Base-by-base conservation (phyloP, 306 rosid genomes). In the Prunus mume region DNA sequence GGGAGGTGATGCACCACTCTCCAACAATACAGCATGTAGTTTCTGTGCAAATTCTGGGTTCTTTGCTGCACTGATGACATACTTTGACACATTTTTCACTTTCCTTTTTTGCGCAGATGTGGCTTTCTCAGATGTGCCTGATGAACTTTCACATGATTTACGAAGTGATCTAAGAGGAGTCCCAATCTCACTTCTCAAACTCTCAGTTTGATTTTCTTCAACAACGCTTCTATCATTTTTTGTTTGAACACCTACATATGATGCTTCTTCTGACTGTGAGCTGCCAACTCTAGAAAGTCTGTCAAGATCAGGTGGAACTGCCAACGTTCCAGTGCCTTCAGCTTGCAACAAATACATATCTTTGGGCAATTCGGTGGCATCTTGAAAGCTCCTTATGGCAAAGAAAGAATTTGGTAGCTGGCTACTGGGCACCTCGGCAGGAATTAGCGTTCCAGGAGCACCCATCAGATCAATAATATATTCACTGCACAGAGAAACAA, bases 381-480 rank as follows among this genome's bases (percentile, higher is more conserved):
- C 95, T 46, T 87, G 68, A 65, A 79, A 80, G 51, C 90, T 87
- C 86, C 97, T 88, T 72, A 77, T 71, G 72, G 88, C 86, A 82
- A 91, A 93, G 76, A 96, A 86, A 55, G 85, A 84, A 83, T 82
- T 88, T 78, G 88, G 89, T 43, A 95, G 86, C 84, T 95, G 98
- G 81, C 93, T 83, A 78, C 96, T 92, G 51, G 97, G 97, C 32
- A 88, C 93, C 83, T 95, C 98, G 12, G 97, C 91, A 71, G 99
- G 99, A 83, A 95, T 95, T 67, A 92, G 91, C 27, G 97, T 78
- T 52, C 99, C 99, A 68, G 99, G 99, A 78, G 99, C 97, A 79
- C 99, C 99, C 99, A 95, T 95, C 83, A 95, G 84, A 86, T 95
- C 99, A 74, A 95, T 86, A 61, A 95, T 95, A 83, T 90, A 95